Conservation (phyloP, 768 basidiomycete species). For the Candolleomyces aberdarensis region DNA sequence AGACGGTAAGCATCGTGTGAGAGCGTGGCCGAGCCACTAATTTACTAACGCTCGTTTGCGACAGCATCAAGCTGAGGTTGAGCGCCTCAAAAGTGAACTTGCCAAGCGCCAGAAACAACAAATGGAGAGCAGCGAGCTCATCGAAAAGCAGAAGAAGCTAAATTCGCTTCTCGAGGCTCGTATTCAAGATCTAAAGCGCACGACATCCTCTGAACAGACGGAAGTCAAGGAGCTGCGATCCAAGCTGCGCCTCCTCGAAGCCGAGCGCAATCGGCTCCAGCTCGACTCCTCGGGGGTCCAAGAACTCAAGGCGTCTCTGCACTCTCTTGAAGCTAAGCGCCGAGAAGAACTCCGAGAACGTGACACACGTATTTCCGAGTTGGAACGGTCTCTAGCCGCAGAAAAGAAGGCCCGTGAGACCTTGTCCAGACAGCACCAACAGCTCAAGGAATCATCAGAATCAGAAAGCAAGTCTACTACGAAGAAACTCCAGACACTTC, state of each 20-base stretch:
- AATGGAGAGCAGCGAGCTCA: slow-evolving; percentile 48
- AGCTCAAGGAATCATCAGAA: slow-evolving; percentile 39
- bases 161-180: slow-evolving; percentile 54
- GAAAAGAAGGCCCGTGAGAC: slow-evolving; percentile 53
- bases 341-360: slow-evolving; percentile 54
- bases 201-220: slow-evolving; percentile 43
- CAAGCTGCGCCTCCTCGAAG: slow-evolving; percentile 57
- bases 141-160: slow-evolving; percentile 65
- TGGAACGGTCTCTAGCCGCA: slow-evolving; percentile 46
- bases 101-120: slow-evolving; percentile 42
- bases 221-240: slow-evolving; percentile 62
- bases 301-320: slow-evolving; percentile 50
- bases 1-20: slow-evolving; percentile 40
- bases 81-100: slow-evolving; percentile 57
- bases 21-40: not conserved
- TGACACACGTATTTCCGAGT: slow-evolving; percentile 51
- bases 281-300: slow-evolving; percentile 49
- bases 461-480: slow-evolving; percentile 34
- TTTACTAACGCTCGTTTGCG: not conserved
- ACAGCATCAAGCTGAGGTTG: slow-evolving; percentile 62
- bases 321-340: slow-evolving; percentile 45
- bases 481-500: slow-evolving; percentile 31
- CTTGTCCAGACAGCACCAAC: slow-evolving; percentile 41
- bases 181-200: slow-evolving; percentile 59
- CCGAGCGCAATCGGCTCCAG: slow-evolving; percentile 50